Percentiles rank a stretch among this genome's conserved stretches.
These are phyloP conservation scores for Nemania abortiva DNA, from an alignment of 2,329 filamentous ascomycete species.

Conservation along the genomic window DNA sequence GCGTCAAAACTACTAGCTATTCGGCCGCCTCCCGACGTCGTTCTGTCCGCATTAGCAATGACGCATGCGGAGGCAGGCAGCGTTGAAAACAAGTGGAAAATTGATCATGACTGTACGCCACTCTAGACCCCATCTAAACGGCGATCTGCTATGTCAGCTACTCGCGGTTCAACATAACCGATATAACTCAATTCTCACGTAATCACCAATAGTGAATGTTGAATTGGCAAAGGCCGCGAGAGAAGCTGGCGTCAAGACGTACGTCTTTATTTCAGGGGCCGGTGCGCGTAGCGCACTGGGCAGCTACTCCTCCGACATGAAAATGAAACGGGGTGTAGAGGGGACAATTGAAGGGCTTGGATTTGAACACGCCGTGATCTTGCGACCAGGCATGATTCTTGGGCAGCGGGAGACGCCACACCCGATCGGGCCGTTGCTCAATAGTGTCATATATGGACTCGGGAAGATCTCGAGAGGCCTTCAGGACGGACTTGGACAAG, in stretches of 20 bases:
- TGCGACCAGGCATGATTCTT: slow-evolving; percentile 22
- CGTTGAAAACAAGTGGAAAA: slow-evolving; percentile 13
- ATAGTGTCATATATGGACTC: slow-evolving; percentile 7
- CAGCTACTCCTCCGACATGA: slow-evolving; percentile 8
- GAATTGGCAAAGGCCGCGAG: slow-evolving; percentile 6
- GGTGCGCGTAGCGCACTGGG: neutral
- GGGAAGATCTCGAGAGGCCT: neutral
- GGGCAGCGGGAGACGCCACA: slow-evolving; percentile 9
- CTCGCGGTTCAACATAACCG: too few relatives aligned
- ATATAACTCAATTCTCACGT: neutral
- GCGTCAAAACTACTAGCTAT: neutral
- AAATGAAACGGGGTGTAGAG: slow-evolving; percentile 10
- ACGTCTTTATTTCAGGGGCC: slow-evolving; percentile 5
- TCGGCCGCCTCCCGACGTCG: neutral
- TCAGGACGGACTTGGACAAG: slow-evolving; percentile 3
- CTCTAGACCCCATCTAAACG: too few relatives aligned
- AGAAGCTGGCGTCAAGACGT: slow-evolving; percentile 1
- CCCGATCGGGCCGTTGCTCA: slow-evolving; percentile 9
- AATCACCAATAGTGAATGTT: slow-evolving; percentile 7
- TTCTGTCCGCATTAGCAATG: slow-evolving; percentile 10
- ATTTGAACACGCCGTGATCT: neutral
- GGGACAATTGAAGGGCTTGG: slow-evolving; percentile 5
- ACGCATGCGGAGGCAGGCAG: slow-evolving; percentile 1
- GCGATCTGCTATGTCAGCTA: too few relatives aligned
- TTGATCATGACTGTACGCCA: slow-evolving; percentile 7